Percentiles rank a stretch among this genome's conserved stretches.
These are phyloP conservation scores for Orbilia javanica DNA, from an alignment of 2,329 filamentous ascomycete genomes.

Conservation along the genomic window DNA sequence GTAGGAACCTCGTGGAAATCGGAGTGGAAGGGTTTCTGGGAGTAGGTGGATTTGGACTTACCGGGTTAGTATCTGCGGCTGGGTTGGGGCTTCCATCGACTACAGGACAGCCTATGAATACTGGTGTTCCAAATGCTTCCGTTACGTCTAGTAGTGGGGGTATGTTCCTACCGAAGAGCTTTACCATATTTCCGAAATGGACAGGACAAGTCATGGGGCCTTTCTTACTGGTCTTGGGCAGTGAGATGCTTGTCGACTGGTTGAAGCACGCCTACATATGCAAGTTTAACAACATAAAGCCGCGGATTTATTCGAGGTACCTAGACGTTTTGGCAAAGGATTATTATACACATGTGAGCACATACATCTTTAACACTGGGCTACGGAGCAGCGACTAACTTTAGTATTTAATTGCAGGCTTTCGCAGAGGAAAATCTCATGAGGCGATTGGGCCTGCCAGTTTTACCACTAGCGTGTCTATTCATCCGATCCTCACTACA, in stretches of 20 bases:
- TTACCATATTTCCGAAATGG: constrained; percentile 88
- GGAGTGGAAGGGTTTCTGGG: constrained; percentile 76
- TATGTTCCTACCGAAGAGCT: constrained; percentile 78
- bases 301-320: constrained; percentile 87
- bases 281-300: constrained; percentile 98
- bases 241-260: constrained; percentile 96
- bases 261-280: constrained; percentile 97
- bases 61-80: constrained; percentile 62
- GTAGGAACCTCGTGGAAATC: constrained; percentile 95
- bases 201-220: constrained; percentile 90
- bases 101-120: neutral
- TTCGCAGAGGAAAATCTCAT: constrained; percentile 92
- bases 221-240: constrained; percentile 92
- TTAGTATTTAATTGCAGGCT: constrained; percentile 70
- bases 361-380: neutral
- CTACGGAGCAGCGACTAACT: constrained; percentile 2
- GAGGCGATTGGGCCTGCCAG: constrained; percentile 86
- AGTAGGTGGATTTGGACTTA: constrained; percentile 64
- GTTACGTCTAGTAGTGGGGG: constrained; percentile 67
- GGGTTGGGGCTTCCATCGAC: constrained; percentile 34
- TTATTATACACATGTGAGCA: constrained; percentile 88
- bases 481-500: constrained; percentile 95
- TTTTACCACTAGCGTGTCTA: constrained; percentile 91
- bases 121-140: constrained; percentile 63
- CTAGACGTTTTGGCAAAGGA: constrained; percentile 96